These are phyloP conservation scores for Starmerella vitae DNA, from an alignment of 805 yeast species.

Conservation along the genomic window DNA sequence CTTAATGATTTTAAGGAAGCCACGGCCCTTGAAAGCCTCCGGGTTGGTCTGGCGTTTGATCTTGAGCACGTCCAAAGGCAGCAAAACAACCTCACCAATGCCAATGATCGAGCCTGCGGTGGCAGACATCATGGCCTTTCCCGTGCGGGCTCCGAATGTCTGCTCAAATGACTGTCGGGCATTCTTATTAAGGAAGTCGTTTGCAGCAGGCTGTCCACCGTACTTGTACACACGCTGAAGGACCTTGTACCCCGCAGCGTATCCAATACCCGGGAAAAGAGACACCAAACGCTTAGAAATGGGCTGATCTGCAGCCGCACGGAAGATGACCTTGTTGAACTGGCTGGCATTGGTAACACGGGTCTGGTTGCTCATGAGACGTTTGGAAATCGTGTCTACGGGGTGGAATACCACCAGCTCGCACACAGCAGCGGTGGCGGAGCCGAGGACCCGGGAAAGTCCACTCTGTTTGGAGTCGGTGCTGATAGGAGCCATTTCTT, in stretches of 20 bases:
- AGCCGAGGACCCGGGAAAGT: slow-evolving; percentile 79
- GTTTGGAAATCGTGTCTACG: slow-evolving; percentile 88
- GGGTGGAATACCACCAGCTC: slow-evolving; percentile 98
- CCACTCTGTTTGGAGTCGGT: slow-evolving; percentile 72
- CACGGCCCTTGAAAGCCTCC: slow-evolving; percentile 98
- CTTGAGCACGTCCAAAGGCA: slow-evolving; percentile 92
- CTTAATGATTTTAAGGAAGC: slow-evolving; percentile 65
- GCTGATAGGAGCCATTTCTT: slow-evolving; percentile 21
- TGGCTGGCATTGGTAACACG: slow-evolving; percentile 49
- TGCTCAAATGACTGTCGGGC: slow-evolving; percentile 57
- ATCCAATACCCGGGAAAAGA: slow-evolving; percentile 93
- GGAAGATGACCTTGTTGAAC: slow-evolving; percentile 77
- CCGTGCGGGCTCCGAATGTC: slow-evolving; percentile 81
- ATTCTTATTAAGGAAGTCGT: slow-evolving; percentile 72
- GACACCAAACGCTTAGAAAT: slow-evolving; percentile 60
- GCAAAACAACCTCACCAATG: slow-evolving; percentile 82
- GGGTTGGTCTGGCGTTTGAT: slow-evolving; percentile 99
- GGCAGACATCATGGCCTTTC: slow-evolving; percentile 94
- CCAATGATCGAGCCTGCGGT: slow-evolving; percentile 96
- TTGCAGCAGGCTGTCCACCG: slow-evolving; percentile 98
- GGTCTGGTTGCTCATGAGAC: slow-evolving; percentile 82
- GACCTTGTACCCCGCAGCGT: slow-evolving; percentile 93
- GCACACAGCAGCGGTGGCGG: slow-evolving; percentile 96
- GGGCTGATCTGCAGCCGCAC: slow-evolving; percentile 61
- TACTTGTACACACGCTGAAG: slow-evolving; percentile 96